phyloP scores from a whole-genome alignment of 169 alveolate genomes.

The Plasmodium vivax region DNA sequence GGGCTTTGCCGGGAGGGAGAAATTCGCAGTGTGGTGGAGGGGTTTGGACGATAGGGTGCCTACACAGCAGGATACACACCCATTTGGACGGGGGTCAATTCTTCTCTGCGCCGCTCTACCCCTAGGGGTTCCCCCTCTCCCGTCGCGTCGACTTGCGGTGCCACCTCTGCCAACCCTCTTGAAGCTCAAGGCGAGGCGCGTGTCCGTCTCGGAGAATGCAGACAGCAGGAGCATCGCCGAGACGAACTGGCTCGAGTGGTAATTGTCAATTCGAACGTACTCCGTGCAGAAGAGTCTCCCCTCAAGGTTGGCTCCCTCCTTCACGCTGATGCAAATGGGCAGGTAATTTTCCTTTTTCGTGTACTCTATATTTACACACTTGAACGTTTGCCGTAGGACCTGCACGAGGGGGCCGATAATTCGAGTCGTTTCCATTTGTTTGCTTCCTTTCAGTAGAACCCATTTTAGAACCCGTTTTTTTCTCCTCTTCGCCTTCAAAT shows the following conservation, averaged over 20 bases:
- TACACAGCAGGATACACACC: no score
- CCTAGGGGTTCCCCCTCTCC: background rate
- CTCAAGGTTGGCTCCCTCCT: background rate
- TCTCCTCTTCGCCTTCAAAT: constrained; percentile 29
- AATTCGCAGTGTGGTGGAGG: background rate
- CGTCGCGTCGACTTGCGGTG: no score
- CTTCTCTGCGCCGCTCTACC: background rate
- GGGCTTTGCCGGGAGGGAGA: background rate
- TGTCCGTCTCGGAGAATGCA: constrained; percentile 1
- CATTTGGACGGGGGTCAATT: background rate
- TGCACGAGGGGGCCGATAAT: constrained; percentile 25
- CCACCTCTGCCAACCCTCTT: background rate
- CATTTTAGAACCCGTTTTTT: constrained; percentile 3
- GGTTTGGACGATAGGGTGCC: background rate
- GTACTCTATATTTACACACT: constrained; percentile 24
- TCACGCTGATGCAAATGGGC: constrained; percentile 13
- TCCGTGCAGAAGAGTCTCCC: background rate
- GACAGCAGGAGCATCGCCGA: constrained; percentile 29
- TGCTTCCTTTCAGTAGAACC: constrained; percentile 25
- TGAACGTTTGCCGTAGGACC: constrained; percentile 1
- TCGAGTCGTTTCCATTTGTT: constrained; percentile 38
- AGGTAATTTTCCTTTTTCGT: constrained; percentile 19
- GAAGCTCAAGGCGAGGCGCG: constrained; percentile 1
- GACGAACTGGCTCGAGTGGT: constrained; percentile 37
- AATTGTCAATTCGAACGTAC: background rate